Evolutionary conservation across 441 rosid genomes (phyloP), one percentile per base, ranked within the genome.

Genomic region (Brassica hybrid): DNA sequence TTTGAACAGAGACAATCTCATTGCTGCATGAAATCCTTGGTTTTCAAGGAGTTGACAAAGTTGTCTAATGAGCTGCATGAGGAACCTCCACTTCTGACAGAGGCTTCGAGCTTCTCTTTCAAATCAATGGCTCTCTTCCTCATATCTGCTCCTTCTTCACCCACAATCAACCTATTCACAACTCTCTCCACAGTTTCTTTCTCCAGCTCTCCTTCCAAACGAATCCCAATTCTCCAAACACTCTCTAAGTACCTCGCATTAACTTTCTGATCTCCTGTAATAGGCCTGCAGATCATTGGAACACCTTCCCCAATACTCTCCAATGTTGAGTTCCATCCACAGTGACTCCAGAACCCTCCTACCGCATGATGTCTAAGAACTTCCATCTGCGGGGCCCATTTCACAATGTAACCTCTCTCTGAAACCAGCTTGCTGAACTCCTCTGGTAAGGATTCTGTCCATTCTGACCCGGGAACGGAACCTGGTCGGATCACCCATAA

Each of bases 291-390:
- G 57, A 50, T 50, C 57, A 50, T 16, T 50, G 57, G 57, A 50
- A 50, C 19, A 50, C 57, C 57, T 50, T 50, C 57, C 57, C 57
- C 57, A 14, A 50, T 50, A 9, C 57, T 50, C 57, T 50, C 57
- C 0, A 50, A 2, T 1, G 57, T 50, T 50, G 57, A 50, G 57
- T 50, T 50, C 57, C 57, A 50, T 50, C 57, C 57, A 50, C 57
- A 50, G 57, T 50, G 57, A 50, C 57, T 50, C 57, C 57, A 50
- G 19, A 50, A 50, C 57, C 57, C 57, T 50, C 57, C 57, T 14
- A 50, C 57, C 6, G 57, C 57, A 50, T 1, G 9, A 50, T 50
- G 57, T 50, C 57, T 50, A 0, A 50, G 3, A 14, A 50, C 57
- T 50, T 50, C 57, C 57, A 50, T 50, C 57, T 50, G 57, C 4